phyloP scores from a whole-genome alignment of 2,329 filamentous ascomycete genomes.

The Botrytis deweyae region DNA sequence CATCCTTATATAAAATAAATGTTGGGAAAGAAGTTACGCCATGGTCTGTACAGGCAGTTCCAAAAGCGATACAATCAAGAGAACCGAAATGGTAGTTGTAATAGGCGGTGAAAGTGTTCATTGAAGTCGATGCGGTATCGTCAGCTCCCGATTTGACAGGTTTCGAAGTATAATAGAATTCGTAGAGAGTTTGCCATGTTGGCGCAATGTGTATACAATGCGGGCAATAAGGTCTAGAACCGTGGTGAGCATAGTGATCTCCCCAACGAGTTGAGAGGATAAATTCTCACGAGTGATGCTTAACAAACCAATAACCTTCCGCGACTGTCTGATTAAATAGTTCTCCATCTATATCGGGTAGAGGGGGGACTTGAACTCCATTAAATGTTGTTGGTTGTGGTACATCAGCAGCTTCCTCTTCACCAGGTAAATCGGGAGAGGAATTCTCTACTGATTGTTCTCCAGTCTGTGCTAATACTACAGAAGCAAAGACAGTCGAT shows the following conservation, averaged over 20 bases:
- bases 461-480: constrained; percentile 24
- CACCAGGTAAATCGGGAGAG: constrained; percentile 25
- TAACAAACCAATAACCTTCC: constrained; percentile 41
- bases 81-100: constrained; percentile 88
- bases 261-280: background rate
- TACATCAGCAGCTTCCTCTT: constrained; percentile 35
- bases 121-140: constrained; percentile 48
- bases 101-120: constrained; percentile 67
- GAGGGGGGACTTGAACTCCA: constrained; percentile 50
- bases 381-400: constrained; percentile 48
- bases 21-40: constrained; percentile 71
- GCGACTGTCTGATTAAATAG: constrained; percentile 42
- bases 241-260: background rate
- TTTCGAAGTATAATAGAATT: constrained; percentile 83
- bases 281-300: constrained; percentile 38
- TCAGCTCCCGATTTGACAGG: constrained; percentile 47
- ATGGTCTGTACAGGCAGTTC: constrained; percentile 71
- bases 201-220: constrained; percentile 62
- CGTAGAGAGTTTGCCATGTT: constrained; percentile 87
- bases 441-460: constrained; percentile 24
- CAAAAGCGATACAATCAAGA: constrained; percentile 82
- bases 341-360: constrained; percentile 49
- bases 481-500: constrained; percentile 33
- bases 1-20: constrained; percentile 78
- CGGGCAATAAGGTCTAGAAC: constrained; percentile 36